phyloP scores from a whole-genome alignment of 2,329 filamentous ascomycete species.

The Botryotinia globosa region DNA sequence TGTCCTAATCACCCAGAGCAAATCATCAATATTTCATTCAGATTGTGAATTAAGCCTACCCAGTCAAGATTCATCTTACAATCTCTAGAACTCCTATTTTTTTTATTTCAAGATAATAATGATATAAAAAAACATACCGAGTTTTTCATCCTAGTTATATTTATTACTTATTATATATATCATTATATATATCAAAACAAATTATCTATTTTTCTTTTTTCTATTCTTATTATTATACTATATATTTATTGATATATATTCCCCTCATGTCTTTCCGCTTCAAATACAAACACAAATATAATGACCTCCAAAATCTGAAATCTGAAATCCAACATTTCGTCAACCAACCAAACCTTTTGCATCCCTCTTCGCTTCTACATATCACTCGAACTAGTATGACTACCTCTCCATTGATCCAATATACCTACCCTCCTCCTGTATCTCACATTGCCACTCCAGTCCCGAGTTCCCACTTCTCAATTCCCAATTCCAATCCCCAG shows the following conservation, averaged over 20 bases:
- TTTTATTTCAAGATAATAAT: not conserved
- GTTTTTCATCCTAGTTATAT: not conserved
- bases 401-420: not conserved
- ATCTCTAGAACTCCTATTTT: not conserved
- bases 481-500: too few relatives aligned
- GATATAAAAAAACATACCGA: not conserved
- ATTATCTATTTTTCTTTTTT: not conserved
- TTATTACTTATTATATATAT: fast-evolving
- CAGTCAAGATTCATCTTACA: not conserved
- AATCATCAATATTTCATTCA: too few relatives aligned
- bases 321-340: not conserved
- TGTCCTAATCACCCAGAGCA: not conserved
- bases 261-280: not conserved
- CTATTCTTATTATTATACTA: not conserved
- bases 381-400: too few relatives aligned
- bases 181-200: not conserved
- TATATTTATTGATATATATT: not conserved
- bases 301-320: not conserved
- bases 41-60: too few relatives aligned
- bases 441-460: not conserved
- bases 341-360: too few relatives aligned
- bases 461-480: not conserved
- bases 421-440: not conserved
- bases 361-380: not conserved
- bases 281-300: fast-evolving